Evolutionary conservation across 1,139 yeast genomes (phyloP), one percentile per base, ranked within the genome.

Genomic region (Lodderomyces margitis): DNA sequence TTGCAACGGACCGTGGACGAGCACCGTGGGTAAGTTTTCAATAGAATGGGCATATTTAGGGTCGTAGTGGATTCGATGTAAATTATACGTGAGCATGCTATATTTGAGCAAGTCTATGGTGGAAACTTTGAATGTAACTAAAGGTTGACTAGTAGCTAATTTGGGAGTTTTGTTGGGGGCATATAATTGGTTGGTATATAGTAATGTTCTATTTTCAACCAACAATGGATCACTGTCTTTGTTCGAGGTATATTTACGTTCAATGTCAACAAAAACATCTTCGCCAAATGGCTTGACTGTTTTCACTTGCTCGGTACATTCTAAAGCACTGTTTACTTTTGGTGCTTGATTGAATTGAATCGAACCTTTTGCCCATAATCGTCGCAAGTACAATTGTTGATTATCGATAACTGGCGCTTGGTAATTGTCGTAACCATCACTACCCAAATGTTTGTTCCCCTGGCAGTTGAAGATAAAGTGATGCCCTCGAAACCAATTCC

Each of bases 321-420:
- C 7, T 8, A 38, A 16, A 10, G 23, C 19, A 2, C 45, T 21
- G 24, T 42, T 37, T 2, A 44, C 31, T 16, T 25, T 9, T 3
- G 49, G 49, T 2, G 45, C 42, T 6, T 17, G 16, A 3, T 80
- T 46, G 56, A 76, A 73, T 5, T 61, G 61, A 21, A 87, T 62
- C 20, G 70, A 59, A 1, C 97, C 97, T 31, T 82, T 80, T 0
- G 78, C 81, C 97, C 97, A 91, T 80, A 91, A 75, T 27, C 97
- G 66, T 46, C 94, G 66, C 20, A 64, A 63, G 55, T 68, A 87
- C 5, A 62, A 54, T 36, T 55, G 66, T 3, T 53, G 41, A 15
- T 44, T 47, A 5, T 46, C 45, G 11, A 19, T 11, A 1, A 45
- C 34, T 1, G 96, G 96, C 1, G 92, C 81, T 58, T 87, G 95